Evolutionary conservation across 2,329 filamentous ascomycete species (phyloP), one percentile per base, ranked within the genome.

Genomic region (Didymella exigua): DNA sequence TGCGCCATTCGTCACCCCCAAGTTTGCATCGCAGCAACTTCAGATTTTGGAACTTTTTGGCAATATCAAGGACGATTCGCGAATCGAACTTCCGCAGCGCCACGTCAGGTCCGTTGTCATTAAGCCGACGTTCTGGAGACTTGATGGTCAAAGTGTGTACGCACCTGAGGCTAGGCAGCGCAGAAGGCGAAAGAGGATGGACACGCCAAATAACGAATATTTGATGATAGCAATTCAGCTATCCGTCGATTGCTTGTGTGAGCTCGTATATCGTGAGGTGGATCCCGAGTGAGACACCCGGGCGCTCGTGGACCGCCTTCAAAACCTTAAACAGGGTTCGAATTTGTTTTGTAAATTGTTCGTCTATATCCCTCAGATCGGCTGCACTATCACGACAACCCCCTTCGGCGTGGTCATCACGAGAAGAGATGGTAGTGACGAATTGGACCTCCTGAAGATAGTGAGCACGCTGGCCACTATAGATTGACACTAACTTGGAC

Each of bases 21-120:
- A 36, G 11, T 48, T 38, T 45, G n/a, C 41, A 49, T 14, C 6
- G n/a, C 27, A 24, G 49, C 33, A 19, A 27, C 21, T 19, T 18
- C 21, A 49, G 29, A 41, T 54, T 54, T 6, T 52, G 59, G 24
- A 56, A 47, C 43, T 48, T 54, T 5, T 24, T n/a, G n/a, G 33
- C 19, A 18, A 59, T 36, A 36, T 62, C 57, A 11, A 66, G 42
- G 18, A 62, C n/a, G 10, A 62, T 37, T 5, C 61, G 59, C 11
- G 41, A 43, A 43, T 66, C 59, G 4, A 63, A 37, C 38, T 61
- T 61, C 8, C 44, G 31, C 9, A 38, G 10, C 24, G 44, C 26
- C 11, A 24, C 23, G 7, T 33, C 38, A 18, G 13, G 10, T 13
- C 18, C 46, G 3, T 9, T 19, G 8, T 6, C 37, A 27, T 42